phyloP scores from a whole-genome alignment of 805 yeast genomes.

The Zygosaccharomyces siamensis region DNA sequence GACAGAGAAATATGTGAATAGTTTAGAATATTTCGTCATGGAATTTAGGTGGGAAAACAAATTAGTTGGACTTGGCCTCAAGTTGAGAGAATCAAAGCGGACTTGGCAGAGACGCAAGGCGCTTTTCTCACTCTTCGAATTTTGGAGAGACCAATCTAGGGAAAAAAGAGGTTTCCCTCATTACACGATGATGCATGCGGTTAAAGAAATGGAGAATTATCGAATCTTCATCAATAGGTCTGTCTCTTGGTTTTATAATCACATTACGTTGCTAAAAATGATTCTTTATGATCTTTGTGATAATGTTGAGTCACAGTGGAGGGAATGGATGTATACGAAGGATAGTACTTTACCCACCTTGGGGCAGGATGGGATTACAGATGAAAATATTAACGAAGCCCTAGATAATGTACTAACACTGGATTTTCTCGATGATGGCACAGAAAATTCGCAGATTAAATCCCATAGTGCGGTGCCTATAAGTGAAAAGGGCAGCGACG shows the following conservation, averaged over 20 bases:
- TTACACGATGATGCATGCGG: slow-evolving; percentile 34
- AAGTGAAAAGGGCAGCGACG: slow-evolving; percentile 1
- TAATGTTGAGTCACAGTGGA: slow-evolving; percentile 33
- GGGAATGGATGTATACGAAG: slow-evolving; percentile 36
- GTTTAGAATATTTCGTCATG: slow-evolving; percentile 35
- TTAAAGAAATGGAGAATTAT: slow-evolving; percentile 36
- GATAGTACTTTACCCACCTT: slow-evolving; percentile 25
- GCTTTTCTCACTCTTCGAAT: slow-evolving; percentile 33
- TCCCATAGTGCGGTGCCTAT: slow-evolving; percentile 21
- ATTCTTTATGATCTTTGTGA: slow-evolving; percentile 35
- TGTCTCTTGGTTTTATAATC: slow-evolving; percentile 37
- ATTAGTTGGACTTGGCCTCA: slow-evolving; percentile 31
- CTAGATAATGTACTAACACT: slow-evolving; percentile 28
- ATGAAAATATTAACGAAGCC: slow-evolving; percentile 27
- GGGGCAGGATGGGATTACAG: slow-evolving; percentile 21
- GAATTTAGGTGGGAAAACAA: slow-evolving; percentile 37
- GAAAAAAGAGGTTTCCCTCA: slow-evolving; percentile 29
- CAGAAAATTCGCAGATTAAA: slow-evolving; percentile 27
- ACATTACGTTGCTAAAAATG: slow-evolving; percentile 35
- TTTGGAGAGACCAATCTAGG: slow-evolving; percentile 36
- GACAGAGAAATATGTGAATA: slow-evolving; percentile 34
- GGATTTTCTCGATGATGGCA: slow-evolving; percentile 32
- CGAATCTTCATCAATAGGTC: slow-evolving; percentile 34
- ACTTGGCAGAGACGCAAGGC: slow-evolving; percentile 38
- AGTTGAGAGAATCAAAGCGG: slow-evolving; percentile 34